Percentiles rank a stretch among this genome's conserved stretches.
phyloP scores from a whole-genome alignment of 108 stramenopile species.

The Fragilaria crotonensis region DNA sequence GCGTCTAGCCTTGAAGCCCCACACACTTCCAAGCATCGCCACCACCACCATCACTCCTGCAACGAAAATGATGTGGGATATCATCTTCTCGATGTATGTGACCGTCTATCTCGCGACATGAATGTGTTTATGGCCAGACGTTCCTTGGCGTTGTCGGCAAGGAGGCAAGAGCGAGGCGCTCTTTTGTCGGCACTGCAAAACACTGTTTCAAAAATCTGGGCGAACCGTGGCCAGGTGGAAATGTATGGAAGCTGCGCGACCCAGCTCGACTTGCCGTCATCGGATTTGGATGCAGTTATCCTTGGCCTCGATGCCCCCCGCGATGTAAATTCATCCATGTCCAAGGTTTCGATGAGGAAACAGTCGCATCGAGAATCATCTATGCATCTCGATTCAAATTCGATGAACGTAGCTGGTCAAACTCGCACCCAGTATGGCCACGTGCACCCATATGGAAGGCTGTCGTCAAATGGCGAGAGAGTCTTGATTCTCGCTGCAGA shows the following conservation, averaged over 20 bases:
- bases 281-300: conserved; percentile 85
- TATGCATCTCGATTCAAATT: neutral
- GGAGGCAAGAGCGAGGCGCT: conserved; percentile 59
- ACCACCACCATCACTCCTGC: conserved; percentile 22
- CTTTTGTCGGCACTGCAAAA: conserved; percentile 63
- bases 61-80: conserved; percentile 77
- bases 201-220: conserved; percentile 61
- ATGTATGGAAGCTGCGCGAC: conserved; percentile 88
- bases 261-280: conserved; percentile 75
- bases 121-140: conserved; percentile 69
- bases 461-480: conserved; percentile 66
- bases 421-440: neutral
- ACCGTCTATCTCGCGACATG: conserved; percentile 64
- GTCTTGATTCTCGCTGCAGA: conserved; percentile 74
- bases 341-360: no score
- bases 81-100: conserved; percentile 72
- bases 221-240: conserved; percentile 57
- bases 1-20: conserved; percentile 81
- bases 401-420: neutral
- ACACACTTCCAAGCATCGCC: conserved; percentile 40
- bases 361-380: neutral
- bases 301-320: conserved; percentile 44
- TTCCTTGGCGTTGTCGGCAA: conserved; percentile 42
- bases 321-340: neutral
- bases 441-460: conserved; percentile 19